phyloP scores from a whole-genome alignment of 257 asterid species.

The Paulownia fortunei region DNA sequence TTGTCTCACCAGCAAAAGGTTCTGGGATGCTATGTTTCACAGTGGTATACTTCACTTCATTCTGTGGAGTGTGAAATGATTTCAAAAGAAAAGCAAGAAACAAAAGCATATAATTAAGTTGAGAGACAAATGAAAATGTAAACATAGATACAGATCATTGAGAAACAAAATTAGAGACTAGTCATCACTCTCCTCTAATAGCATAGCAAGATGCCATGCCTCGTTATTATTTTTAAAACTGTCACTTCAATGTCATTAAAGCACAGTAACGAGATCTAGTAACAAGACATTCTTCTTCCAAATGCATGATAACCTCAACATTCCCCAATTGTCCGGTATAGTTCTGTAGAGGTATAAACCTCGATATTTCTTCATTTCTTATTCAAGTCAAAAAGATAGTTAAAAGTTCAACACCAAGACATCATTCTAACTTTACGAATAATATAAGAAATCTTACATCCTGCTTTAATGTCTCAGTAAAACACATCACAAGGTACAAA shows the following conservation, averaged over 20 bases:
- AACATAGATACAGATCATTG: slow-evolving; percentile 6
- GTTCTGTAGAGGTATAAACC: background rate
- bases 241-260: background rate
- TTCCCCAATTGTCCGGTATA: background rate
- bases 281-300: background rate
- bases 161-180: slow-evolving; percentile 8
- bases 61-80: slow-evolving; percentile 40
- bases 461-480: background rate
- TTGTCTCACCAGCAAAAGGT: slow-evolving; percentile 71
- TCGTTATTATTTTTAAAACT: background rate
- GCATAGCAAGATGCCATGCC: background rate
- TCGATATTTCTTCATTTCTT: background rate
- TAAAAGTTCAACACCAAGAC: slow-evolving; percentile 8
- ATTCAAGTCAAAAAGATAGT: background rate
- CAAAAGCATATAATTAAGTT: background rate
- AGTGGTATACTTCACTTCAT: slow-evolving; percentile 45
- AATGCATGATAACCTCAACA: background rate
- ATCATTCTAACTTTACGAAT: background rate
- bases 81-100: slow-evolving; percentile 29
- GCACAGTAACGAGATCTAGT: background rate
- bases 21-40: slow-evolving; percentile 44
- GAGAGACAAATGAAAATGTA: slow-evolving; percentile 10
- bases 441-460: background rate
- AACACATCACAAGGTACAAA: background rate
- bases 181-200: slow-evolving; percentile 4